phyloP scores from a whole-genome alignment of 2,329 filamentous ascomycete genomes.

The Geoglossum cookeanum region DNA sequence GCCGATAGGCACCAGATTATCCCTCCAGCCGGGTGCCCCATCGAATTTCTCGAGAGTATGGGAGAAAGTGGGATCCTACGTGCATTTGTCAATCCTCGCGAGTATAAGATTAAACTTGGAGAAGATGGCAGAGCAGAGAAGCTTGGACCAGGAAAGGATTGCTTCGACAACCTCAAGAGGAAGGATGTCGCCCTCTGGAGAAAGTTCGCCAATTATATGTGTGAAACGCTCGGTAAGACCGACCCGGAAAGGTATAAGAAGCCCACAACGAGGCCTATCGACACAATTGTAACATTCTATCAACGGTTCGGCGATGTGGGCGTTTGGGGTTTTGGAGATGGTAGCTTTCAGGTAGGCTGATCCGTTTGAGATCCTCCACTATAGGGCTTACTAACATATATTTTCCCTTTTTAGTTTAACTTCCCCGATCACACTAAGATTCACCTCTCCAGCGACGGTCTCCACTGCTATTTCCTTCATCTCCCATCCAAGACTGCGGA shows the following conservation, averaged over 20 bases:
- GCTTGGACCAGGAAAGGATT: conserved; percentile 15
- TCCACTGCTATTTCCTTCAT: conserved; percentile 29
- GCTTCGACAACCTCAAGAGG: conserved; percentile 26
- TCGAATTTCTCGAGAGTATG: conserved; percentile 29
- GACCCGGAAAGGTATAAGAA: conserved; percentile 23
- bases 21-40: conserved; percentile 19
- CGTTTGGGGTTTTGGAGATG: conserved; percentile 31
- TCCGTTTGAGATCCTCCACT: neutral
- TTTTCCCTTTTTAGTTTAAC: conserved; percentile 22
- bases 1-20: conserved; percentile 25
- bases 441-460: conserved; percentile 20
- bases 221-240: conserved; percentile 25
- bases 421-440: conserved; percentile 33
- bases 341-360: conserved; percentile 23
- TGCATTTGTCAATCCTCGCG: conserved; percentile 20
- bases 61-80: conserved; percentile 20
- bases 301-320: conserved; percentile 32
- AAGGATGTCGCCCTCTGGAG: conserved; percentile 28
- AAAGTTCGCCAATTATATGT: conserved; percentile 33
- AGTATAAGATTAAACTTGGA: conserved; percentile 16
- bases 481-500: conserved; percentile 26
- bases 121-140: conserved; percentile 24
- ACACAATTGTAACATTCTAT: conserved; percentile 29
- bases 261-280: neutral
- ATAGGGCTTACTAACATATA: neutral